A percentile compares a stretch with the other conserved stretches of the same genome.
Evolutionary conservation across 768 basidiomycete species (phyloP).

Genomic region (Psilocybe sp.): DNA sequence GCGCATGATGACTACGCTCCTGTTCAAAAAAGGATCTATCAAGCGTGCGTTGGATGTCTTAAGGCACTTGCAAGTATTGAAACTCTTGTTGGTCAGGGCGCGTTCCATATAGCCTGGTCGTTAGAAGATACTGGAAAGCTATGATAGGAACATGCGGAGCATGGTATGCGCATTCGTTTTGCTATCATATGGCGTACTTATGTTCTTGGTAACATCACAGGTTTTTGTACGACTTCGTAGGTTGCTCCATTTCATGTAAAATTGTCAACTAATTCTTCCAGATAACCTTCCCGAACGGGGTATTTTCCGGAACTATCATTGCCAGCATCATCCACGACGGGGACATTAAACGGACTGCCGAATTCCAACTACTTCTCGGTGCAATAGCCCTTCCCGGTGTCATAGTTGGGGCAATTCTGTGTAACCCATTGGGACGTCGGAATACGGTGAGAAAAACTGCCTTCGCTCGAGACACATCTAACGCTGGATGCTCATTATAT

Average conservation of each 20-base stretch:
- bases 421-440: conserved; percentile 48
- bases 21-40: conserved; percentile 65
- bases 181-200: neutral
- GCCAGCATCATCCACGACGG: conserved; percentile 57
- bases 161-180: conserved; percentile 40
- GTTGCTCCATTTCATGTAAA: conserved; percentile 2
- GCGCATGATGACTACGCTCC: conserved; percentile 65
- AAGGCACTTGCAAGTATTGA: neutral
- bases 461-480: neutral
- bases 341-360: conserved; percentile 57
- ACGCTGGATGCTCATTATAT: neutral
- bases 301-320: conserved; percentile 68
- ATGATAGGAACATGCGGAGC: conserved; percentile 73
- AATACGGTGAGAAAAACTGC: conserved; percentile 43
- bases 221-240: conserved; percentile 71
- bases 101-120: conserved; percentile 59
- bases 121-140: conserved; percentile 64
- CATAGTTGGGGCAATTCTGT: conserved; percentile 41
- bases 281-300: conserved; percentile 73
- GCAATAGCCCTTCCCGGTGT: conserved; percentile 62
- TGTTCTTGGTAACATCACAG: conserved; percentile 25
- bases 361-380: conserved; percentile 68
- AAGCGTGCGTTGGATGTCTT: conserved; percentile 40
- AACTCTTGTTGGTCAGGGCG: conserved; percentile 28
- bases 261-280: conserved; percentile 13